Percentiles rank a stretch among this genome's conserved stretches.
These are phyloP conservation scores for Podaxis sp. DNA, from an alignment of 768 basidiomycete genomes.

Conservation along the genomic window DNA sequence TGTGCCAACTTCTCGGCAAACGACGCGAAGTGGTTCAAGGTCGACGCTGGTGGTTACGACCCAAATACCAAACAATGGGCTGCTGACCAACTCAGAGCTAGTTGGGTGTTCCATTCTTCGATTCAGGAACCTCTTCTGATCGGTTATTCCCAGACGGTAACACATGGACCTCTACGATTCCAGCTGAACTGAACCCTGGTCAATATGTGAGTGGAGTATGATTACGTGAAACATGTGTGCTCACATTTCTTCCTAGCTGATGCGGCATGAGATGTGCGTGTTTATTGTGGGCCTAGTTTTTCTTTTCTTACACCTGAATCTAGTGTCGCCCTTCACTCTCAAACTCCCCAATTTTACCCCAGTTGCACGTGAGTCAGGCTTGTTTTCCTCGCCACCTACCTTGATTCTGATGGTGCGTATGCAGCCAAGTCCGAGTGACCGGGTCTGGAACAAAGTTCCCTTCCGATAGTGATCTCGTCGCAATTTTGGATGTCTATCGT, in stretches of 20 bases:
- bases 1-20: constrained; percentile 39
- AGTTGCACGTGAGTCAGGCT: constrained; percentile 44
- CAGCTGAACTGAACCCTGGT: constrained; percentile 39
- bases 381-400: not conserved
- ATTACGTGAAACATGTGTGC: not conserved
- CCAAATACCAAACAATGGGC: constrained; percentile 39
- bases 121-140: constrained; percentile 9
- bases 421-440: constrained; percentile 36
- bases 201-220: constrained; percentile 43
- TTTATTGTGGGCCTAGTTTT: constrained; percentile 1
- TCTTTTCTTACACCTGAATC: constrained; percentile 13
- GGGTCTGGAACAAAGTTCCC: constrained; percentile 37
- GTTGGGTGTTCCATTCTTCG: constrained; percentile 26
- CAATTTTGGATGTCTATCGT: constrained; percentile 35
- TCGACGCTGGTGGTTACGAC: constrained; percentile 46
- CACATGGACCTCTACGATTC: constrained; percentile 45
- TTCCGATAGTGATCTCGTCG: constrained; percentile 32
- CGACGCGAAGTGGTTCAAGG: constrained; percentile 47
- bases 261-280: constrained; percentile 49
- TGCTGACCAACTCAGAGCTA: constrained; percentile 39
- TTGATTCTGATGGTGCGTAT: not conserved
- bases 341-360: constrained; percentile 45
- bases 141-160: constrained; percentile 29
- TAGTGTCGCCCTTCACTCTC: constrained; percentile 47
- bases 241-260: constrained; percentile 31